Evolutionary conservation across 2,329 filamentous ascomycete species (phyloP).

Genomic region (Berkeleyomyces basicola): DNA sequence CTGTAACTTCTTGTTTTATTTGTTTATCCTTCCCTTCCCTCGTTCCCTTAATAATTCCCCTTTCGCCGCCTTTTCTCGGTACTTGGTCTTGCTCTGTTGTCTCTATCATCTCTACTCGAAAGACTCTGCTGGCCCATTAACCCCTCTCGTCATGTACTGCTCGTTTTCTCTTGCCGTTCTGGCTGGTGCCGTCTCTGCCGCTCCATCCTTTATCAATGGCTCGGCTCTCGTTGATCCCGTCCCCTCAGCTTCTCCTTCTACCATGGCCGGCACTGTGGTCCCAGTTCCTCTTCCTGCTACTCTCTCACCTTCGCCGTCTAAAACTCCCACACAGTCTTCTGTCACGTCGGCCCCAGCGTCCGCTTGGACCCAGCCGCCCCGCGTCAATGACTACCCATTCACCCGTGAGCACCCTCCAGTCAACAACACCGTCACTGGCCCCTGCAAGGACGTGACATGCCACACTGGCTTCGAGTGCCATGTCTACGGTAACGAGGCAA

Average conservation of each 20-base stretch:
- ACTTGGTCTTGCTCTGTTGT: background rate
- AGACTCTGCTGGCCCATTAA: no score
- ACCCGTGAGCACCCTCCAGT: background rate
- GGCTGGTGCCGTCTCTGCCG: conserved; percentile 2
- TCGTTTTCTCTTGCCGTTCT: conserved; percentile 1
- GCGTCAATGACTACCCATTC: conserved; percentile 10
- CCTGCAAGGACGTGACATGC: conserved; percentile 7
- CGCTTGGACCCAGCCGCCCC: conserved; percentile 6
- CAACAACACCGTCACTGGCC: conserved; percentile 12
- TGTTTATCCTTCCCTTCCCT: no score
- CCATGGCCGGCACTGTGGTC: background rate
- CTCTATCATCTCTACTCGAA: background rate
- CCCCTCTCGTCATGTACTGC: conserved; percentile 5
- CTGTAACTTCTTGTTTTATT: no score
- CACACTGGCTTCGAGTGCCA: conserved; percentile 13
- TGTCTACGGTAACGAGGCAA: conserved; percentile 4
- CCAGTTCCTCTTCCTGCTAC: background rate
- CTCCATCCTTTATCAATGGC: background rate
- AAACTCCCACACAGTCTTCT: background rate
- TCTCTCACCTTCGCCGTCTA: background rate
- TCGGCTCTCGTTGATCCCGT: background rate
- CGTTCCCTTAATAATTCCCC: background rate
- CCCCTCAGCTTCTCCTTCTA: background rate
- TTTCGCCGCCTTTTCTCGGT: background rate
- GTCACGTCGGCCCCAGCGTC: conserved; percentile 2